Conservation (phyloP, 2,329 filamentous ascomycete species). For the Fusarium haematococcum region DNA sequence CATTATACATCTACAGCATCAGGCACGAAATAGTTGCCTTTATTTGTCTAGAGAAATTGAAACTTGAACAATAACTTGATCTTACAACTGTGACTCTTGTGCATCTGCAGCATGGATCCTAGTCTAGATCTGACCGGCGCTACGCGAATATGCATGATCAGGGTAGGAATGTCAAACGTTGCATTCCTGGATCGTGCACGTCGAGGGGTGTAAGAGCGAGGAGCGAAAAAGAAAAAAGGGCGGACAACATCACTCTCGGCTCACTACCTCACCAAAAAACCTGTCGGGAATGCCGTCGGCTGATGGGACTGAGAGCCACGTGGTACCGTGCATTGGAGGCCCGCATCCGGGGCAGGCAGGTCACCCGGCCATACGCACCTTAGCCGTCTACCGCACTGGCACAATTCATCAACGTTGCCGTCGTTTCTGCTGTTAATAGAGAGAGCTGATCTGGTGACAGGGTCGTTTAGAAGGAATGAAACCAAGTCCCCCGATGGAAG, state of each 20-base stretch:
- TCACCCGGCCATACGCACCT: neutral
- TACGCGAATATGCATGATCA: neutral
- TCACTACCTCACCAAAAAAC: constrained; percentile 8
- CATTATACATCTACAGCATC: constrained; percentile 28
- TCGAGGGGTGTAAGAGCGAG: constrained; percentile 2
- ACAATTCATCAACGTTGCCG: neutral
- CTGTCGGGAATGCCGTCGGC: constrained; percentile 17
- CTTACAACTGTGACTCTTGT: neutral
- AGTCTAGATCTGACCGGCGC: neutral
- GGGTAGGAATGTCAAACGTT: neutral
- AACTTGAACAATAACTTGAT: constrained; percentile 6
- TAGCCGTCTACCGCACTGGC: neutral
- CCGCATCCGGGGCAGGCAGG: neutral
- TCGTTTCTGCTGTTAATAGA: neutral
- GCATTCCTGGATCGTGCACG: neutral
- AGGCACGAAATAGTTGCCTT: constrained; percentile 12
- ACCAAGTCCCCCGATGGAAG: neutral
- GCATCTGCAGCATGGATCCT: constrained; percentile 2
- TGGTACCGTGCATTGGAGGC: constrained; percentile 4
- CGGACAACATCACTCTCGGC: constrained; percentile 23
- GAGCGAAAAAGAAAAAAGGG: neutral
- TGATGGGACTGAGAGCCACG: constrained; percentile 22
- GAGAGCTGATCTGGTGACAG: neutral
- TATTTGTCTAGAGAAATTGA: constrained; percentile 17
- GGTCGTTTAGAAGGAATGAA: neutral